Conservation (phyloP, 768 basidiomycete species). For the Gloeopeniophorella convolvens region DNA sequence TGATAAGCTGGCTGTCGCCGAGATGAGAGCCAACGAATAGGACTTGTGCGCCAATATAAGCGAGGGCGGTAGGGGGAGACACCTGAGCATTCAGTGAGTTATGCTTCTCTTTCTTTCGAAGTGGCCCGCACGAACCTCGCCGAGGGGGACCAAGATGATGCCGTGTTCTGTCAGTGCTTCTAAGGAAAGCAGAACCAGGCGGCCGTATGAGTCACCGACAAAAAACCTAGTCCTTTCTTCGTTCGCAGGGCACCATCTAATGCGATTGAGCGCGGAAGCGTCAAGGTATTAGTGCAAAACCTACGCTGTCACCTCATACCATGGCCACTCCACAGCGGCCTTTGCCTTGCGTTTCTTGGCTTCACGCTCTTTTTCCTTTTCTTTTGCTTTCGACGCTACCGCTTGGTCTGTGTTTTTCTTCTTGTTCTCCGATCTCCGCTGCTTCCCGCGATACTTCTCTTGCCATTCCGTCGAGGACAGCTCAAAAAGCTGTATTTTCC, state of each 20-base stretch:
- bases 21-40: conserved; percentile 77
- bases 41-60: conserved; percentile 62
- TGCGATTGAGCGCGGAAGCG: conserved; percentile 1
- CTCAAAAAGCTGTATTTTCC: conserved; percentile 57
- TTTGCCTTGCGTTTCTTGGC: conserved; percentile 47
- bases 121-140: conserved; percentile 56
- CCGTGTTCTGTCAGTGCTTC: conserved; percentile 33
- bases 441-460: conserved; percentile 49
- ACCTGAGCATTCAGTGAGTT: conserved; percentile 36
- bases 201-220: conserved; percentile 66
- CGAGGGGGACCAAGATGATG: conserved; percentile 55
- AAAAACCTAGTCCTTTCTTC: conserved; percentile 42
- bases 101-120: too few species aligned
- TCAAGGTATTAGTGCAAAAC: conserved; percentile 22
- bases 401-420: conserved; percentile 40
- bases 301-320: conserved; percentile 66
- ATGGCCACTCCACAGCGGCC: conserved; percentile 65
- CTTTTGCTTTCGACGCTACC: conserved; percentile 40
- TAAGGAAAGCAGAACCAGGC: conserved; percentile 58
- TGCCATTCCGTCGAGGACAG: conserved; percentile 41
- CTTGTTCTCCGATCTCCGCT: conserved; percentile 44
- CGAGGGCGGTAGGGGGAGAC: conserved; percentile 63
- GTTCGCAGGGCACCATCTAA: conserved; percentile 49
- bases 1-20: conserved; percentile 74
- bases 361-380: conserved; percentile 54